Conservation (phyloP, 1,284 basidiomycete genomes). For the Mycena sp. region DNA sequence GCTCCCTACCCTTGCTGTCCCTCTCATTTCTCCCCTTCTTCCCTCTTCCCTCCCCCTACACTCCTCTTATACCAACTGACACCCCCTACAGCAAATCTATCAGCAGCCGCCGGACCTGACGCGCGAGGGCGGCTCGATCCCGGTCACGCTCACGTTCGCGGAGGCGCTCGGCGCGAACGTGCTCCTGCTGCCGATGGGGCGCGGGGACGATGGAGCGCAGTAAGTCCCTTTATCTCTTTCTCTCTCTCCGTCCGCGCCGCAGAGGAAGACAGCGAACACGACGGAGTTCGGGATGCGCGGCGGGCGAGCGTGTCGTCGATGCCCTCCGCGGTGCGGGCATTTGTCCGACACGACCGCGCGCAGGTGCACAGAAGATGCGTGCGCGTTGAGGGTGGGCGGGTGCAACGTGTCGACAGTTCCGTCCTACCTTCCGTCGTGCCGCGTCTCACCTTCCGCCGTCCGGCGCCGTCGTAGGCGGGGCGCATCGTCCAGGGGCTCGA, state of each 20-base stretch:
- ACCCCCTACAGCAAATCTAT: constrained; percentile 71
- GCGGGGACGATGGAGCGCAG: constrained; percentile 95
- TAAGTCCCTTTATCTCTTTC: constrained; percentile 50
- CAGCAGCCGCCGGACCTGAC: constrained; percentile 88
- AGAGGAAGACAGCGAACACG: background rate
- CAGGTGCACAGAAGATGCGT: too few species aligned
- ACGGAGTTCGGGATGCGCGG: background rate
- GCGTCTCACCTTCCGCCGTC: too few species aligned
- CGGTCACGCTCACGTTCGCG: constrained; percentile 95
- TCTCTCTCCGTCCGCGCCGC: background rate
- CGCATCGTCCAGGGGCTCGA: too few species aligned
- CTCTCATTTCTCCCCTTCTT: background rate
- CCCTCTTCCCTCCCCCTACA: background rate
- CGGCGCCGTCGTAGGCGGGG: too few species aligned
- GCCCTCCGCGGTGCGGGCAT: too few species aligned
- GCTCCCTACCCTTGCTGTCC: background rate
- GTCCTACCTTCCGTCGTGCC: too few species aligned
- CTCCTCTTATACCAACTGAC: constrained; percentile 12
- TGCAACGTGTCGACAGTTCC: too few species aligned
- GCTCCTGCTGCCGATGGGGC: constrained; percentile 90
- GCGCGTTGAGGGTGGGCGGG: too few species aligned
- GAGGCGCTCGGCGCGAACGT: constrained; percentile 88
- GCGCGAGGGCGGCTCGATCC: constrained; percentile 96
- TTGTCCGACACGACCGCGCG: too few species aligned
- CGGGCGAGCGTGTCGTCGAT: too few species aligned